Base-by-base conservation (phyloP, 495 filamentous ascomycete species). In the Acidomyces sp. region DNA sequence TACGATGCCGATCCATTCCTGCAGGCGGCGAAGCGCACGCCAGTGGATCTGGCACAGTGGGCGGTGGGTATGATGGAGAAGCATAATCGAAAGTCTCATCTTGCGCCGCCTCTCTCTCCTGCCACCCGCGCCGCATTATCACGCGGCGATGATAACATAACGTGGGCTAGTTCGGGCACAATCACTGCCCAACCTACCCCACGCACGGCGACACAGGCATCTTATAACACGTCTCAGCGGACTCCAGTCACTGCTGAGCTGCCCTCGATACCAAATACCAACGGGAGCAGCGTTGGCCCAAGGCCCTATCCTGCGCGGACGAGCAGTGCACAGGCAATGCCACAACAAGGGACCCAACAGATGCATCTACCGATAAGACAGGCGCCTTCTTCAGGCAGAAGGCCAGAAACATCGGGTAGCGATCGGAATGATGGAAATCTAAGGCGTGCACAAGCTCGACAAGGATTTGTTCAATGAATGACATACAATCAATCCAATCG, bases 1-100 rank as follows among this genome's bases (percentile, higher is more conserved):
- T 79, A 68, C 54, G 86, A 93, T 44, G 77, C 78, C 39, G 87
- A 95, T 56, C 74, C 80, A 1, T 95, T 95, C 59, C 67, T 95
- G n/a, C 83, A 86, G 55, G 87, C 87, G 34, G 87, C 86, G 22
- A 93, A 92, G 65, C 77, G 87, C 33, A 95, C 87, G 1, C 87
- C 87, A 0, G 87, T 95, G 4, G 78, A 95, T 57, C 66, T 95
- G 13, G 73, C 80, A 62, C 78, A 80, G 37, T 95, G 87, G 87
- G 86, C 87, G 17, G 76, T 86, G 34, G 74, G 80, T 53, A 71
- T 95, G 69, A 86, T 93, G 74, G 82, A 92, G 47, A 73, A 75
- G 45, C 76, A 93, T 51, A 90, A 93, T 53, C 83, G 86, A 51
- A 92, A 87, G 59, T 92, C 84, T 4, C 87, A 95, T 60, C 71